Evolutionary conservation across 768 basidiomycete genomes (phyloP).

Genomic region (Podaxis carcinomalis): DNA sequence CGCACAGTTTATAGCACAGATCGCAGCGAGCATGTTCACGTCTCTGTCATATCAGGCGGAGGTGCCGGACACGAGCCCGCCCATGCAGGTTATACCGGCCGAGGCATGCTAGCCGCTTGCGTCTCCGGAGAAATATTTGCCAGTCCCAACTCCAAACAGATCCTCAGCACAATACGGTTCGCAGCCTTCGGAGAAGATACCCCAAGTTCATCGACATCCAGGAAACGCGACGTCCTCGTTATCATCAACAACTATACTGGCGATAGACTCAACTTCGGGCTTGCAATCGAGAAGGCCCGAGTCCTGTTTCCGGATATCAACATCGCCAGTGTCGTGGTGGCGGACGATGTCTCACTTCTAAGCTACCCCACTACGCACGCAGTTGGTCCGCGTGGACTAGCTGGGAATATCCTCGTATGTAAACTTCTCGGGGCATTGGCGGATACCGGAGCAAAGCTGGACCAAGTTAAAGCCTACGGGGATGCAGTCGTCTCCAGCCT

Average conservation of each 20-base stretch:
- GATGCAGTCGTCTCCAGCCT: conserved; percentile 28
- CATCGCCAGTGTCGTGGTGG: conserved; percentile 45
- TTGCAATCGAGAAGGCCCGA: conserved; percentile 50
- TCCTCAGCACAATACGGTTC: conserved; percentile 43
- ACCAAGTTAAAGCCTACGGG: conserved; percentile 28
- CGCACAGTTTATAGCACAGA: conserved; percentile 30
- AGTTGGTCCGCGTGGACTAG: conserved; percentile 47
- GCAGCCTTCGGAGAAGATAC: conserved; percentile 29
- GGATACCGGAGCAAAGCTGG: conserved; percentile 32
- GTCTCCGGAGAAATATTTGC: conserved; percentile 64
- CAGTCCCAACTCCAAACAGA: conserved; percentile 56
- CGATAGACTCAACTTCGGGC: conserved; percentile 55
- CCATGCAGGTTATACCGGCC: conserved; percentile 51
- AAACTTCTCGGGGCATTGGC: conserved; percentile 52
- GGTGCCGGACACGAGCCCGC: conserved; percentile 61
- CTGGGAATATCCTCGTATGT: conserved; percentile 47
- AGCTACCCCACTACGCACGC: conserved; percentile 19
- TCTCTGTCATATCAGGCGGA: conserved; percentile 44
- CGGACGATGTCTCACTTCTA: conserved; percentile 51
- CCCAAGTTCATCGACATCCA: background rate
- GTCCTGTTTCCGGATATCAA: conserved; percentile 24
- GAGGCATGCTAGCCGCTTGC: conserved; percentile 50
- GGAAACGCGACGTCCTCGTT: conserved; percentile 28
- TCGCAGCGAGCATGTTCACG: conserved; percentile 19
- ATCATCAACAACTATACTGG: conserved; percentile 50